Conservation (phyloP, 2,329 filamentous ascomycete species). For the Dothistroma septosporum region DNA sequence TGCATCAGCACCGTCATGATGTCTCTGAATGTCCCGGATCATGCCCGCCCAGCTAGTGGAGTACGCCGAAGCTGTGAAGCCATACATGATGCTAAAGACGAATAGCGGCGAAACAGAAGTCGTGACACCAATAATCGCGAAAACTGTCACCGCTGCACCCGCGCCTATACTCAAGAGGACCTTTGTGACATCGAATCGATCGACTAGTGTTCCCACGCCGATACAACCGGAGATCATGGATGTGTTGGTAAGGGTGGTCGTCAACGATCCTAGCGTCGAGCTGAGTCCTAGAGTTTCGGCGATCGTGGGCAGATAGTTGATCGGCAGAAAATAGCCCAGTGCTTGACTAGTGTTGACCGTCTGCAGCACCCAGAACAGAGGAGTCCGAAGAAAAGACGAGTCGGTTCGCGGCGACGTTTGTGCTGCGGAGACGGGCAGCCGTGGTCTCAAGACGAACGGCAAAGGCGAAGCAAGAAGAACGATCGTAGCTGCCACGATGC, state of each 20-base stretch:
- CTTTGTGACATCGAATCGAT: slow-evolving; percentile 39
- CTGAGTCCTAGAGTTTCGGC: slow-evolving; percentile 38
- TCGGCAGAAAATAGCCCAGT: slow-evolving; percentile 43
- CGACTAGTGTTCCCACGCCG: slow-evolving; percentile 38
- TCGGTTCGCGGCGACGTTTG: slow-evolving; percentile 33
- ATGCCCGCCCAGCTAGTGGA: slow-evolving; percentile 35
- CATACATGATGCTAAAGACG: slow-evolving; percentile 43
- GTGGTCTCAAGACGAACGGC: slow-evolving; percentile 24
- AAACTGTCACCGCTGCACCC: slow-evolving; percentile 36
- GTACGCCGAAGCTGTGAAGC: slow-evolving; percentile 41
- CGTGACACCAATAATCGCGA: slow-evolving; percentile 45
- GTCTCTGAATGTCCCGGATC: slow-evolving; percentile 21
- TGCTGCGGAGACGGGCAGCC: slow-evolving; percentile 23
- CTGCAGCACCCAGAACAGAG: slow-evolving; percentile 43
- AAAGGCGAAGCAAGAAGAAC: slow-evolving; percentile 10
- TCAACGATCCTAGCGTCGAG: slow-evolving; percentile 35
- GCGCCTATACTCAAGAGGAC: slow-evolving; percentile 37
- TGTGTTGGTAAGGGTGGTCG: slow-evolving; percentile 40
- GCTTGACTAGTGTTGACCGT: slow-evolving; percentile 40
- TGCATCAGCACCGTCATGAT: slow-evolving; percentile 36
- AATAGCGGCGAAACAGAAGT: slow-evolving; percentile 41
- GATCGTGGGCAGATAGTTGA: slow-evolving; percentile 42
- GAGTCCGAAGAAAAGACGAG: slow-evolving; percentile 34
- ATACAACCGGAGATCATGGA: slow-evolving; percentile 38
- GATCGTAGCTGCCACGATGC: slow-evolving; percentile 18